Evolutionary conservation across 2,329 filamentous ascomycete species (phyloP), one percentile per base, ranked within the genome.

Genomic region (Xylaria sp.): DNA sequence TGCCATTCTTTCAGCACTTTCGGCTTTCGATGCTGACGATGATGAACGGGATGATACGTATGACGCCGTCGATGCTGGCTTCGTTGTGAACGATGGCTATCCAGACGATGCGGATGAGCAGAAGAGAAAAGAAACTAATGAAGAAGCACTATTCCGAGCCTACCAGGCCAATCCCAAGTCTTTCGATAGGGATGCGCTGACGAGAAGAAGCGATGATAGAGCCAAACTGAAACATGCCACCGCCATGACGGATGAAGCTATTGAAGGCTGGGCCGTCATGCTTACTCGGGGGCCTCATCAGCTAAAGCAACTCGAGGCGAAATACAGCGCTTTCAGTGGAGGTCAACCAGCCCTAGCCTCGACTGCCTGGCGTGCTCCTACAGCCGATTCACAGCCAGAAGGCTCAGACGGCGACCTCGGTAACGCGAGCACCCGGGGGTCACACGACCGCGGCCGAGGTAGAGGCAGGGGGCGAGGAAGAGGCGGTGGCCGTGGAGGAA

Each of bases 1-100:
- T 0, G 90, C 92, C 10, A 97, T 97, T 68, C 79, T 97, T 23
- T 91, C 93, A 3, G 94, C 94, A 0, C 85, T 98, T 2, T 92
- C 92, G 15, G 85, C 90, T 0, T 97, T 98, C 68, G 93, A 98
- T 77, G 90, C 89, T 0, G 94, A 98, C 70, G 95, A 98, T 68
- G 95, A 99, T 74, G 95, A 99, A 78, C 87, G 93, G 35, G 95
- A 99, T 75, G 95, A 99, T 74, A 98, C 94, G 0, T 99, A 99
- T 73, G 95, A 99, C 70, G 87, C 89, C 1, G 92, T 88, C 51
- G 95, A 98, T 72, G 92, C 98, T 2, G 95, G 95, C 35, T 93
- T 94, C 21, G 91, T 91, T 0, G 88, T 97, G 3, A 93, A 97
- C 68, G 81, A 83, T 17, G 81, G 85, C 5, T 82, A 86, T n/a